phyloP scores from a whole-genome alignment of 805 yeast genomes.

The Metschnikowia vanudenii region DNA sequence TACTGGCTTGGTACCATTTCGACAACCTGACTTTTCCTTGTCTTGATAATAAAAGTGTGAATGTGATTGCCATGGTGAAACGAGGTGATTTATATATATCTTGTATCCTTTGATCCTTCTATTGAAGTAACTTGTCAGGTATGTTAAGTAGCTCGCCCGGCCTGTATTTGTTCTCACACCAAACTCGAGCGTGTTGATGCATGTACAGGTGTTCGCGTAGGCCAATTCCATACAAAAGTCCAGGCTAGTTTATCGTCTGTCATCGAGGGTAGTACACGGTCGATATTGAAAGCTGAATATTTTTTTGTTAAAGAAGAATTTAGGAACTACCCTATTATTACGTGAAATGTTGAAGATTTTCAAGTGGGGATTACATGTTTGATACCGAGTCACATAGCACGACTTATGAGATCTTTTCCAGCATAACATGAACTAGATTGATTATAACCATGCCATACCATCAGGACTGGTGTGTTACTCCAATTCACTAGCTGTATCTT shows the following conservation, averaged over 20 bases:
- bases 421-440: no score
- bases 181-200: neutral
- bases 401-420: no score
- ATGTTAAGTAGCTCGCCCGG: neutral
- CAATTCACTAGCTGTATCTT: conserved; percentile 25
- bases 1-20: conserved; percentile 86
- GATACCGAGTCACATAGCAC: no score
- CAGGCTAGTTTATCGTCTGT: neutral
- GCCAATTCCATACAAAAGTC: neutral
- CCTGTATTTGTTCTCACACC: conserved; percentile 1
- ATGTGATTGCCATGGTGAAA: conserved; percentile 63
- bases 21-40: conserved; percentile 94
- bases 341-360: no score
- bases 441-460: no score
- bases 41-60: conserved; percentile 77
- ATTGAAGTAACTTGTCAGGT: neutral
- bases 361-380: no score
- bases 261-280: neutral
- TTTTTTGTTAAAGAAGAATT: no score
- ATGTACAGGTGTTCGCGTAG: conserved; percentile 4
- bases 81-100: no score
- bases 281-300: no score
- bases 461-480: conserved; percentile 22
- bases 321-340: no score
- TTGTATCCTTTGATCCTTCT: no score